Evolutionary conservation across 1,139 yeast species (phyloP), one percentile per base, ranked within the genome.

Genomic region (Fermentozyma sake): DNA sequence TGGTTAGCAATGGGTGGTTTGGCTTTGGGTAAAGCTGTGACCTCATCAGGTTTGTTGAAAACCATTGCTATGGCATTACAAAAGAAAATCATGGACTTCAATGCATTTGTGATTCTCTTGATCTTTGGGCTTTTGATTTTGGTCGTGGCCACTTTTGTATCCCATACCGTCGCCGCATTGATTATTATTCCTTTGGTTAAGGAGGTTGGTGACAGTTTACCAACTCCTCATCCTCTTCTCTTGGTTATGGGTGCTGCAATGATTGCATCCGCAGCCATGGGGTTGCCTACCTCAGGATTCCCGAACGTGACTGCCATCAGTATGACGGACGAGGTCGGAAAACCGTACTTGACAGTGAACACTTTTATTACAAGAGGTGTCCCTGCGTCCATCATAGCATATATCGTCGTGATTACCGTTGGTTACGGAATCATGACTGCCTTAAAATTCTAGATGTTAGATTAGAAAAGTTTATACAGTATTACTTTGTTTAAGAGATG

Each of bases 231-330:
- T 48, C 84, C 91, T 12, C 62, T 73, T 31, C 54, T 87, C 30
- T 62, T 89, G 46, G 81, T 89, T 27, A 81, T 89, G 91, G 76
- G 81, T 12, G 72, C 93, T 10, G 91, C 95, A 0, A 64, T 89
- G 43, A 58, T 89, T 37, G 85, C 96, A 41, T 85, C 96, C 1
- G 79, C 80, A 26, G 97, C 96, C 3, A 89, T 89, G 96, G 96
- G 94, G 7, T 67, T 89, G 34, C 97, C 97, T 15, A 89, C 97
- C 0, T 83, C 95, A 2, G 97, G 97, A 0, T 89, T 89, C 71
- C 97, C 97, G 11, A 89, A 89, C 45, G 95, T 89, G 23, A 87
- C 96, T 0, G 97, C 96, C 3, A 84, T 89, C 33, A 85, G 95
- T 34, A 76, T 86, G 78, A 75, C 86, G 6, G 95, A 89, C 53